A percentile compares a stretch with the other conserved stretches of the same genome.
Evolutionary conservation across 2,329 filamentous ascomycete genomes (phyloP).

Genomic region (Xylaria sp.): DNA sequence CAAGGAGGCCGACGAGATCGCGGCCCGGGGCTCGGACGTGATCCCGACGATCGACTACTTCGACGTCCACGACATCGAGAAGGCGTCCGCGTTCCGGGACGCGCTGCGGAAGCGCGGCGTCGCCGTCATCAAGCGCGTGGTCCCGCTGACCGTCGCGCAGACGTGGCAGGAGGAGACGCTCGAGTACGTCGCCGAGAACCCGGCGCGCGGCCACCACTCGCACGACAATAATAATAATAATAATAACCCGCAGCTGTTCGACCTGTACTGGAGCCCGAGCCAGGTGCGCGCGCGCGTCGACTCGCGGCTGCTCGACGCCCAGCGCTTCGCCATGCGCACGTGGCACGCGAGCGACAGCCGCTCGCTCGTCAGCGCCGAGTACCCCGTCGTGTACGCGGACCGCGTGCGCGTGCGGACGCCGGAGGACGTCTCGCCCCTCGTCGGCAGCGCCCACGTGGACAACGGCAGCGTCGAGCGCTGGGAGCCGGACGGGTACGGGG

Average conservation of each 20-base stretch:
- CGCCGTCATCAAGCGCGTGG: constrained; percentile 73
- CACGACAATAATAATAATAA: too few species aligned
- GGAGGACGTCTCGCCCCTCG: constrained; percentile 73
- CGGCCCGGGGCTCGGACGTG: constrained; percentile 50
- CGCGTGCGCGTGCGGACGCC: constrained; percentile 76
- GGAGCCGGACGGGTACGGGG: constrained; percentile 76
- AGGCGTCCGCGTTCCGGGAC: constrained; percentile 44
- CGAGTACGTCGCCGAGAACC: constrained; percentile 73
- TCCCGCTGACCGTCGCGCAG: constrained; percentile 70
- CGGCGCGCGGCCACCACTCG: too few species aligned
- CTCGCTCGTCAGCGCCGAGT: constrained; percentile 60
- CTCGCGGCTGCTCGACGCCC: constrained; percentile 69
- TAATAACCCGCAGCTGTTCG: constrained; percentile 71
- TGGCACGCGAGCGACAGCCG: constrained; percentile 66
- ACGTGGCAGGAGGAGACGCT: constrained; percentile 73
- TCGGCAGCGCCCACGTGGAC: constrained; percentile 77
- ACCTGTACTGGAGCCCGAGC: constrained; percentile 77
- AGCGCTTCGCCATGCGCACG: constrained; percentile 70
- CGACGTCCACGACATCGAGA: constrained; percentile 50
- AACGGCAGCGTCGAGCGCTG: constrained; percentile 81
- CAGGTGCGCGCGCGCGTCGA: constrained; percentile 75
- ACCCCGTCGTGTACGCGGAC: constrained; percentile 76
- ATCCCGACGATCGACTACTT: constrained; percentile 57
- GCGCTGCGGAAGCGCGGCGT: constrained; percentile 67
- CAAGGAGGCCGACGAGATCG: constrained; percentile 53